Base-by-base conservation (phyloP, 202 grass and related monocot species). In the Elaeis oleifera region DNA sequence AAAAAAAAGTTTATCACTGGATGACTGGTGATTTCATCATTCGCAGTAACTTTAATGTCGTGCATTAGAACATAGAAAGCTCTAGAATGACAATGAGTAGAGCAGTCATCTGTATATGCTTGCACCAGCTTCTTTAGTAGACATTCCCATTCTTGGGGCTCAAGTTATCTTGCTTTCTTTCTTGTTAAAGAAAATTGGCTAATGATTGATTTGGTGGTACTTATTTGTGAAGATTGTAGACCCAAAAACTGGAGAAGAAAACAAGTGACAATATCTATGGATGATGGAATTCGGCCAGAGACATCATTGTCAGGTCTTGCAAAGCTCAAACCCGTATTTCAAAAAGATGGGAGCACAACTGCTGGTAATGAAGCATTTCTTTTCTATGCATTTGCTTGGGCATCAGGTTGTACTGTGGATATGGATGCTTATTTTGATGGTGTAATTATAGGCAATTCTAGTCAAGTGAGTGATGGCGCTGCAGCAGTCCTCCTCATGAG, bases 401-500 rank as follows among this genome's bases (percentile, higher is more conserved):
- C 59, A 21, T 68, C 16, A 13, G 2, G 6, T 21, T 6, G 14
- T 71, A 25, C 44, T 59, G 15, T 60, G 49, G 13, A 22, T 18
- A 8, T 31, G 19, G 27, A 18, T 13, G 20, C 20, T 28, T 51
- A 31, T 17, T 57, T 44, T 58, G 26, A 25, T 61, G 5, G 60
- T 70, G 20, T 67, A 56, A 44, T 32, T 77, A 54, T 60, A 99
- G 94, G 94, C 16, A 99, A 99, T 75, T 99, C 94, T 70, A 99
- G 88, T 69, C 94, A 99, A 84, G 88, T 99, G 60, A 99, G 94
- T 64, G 94, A 99, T 78, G 94, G 88, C 68, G 94, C 94, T 81
- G 94, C 84, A 86, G 94, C 94, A 67, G 94, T 97, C 75, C 94
- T 97, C 60, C 79, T 97, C 65, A 97, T 89, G 94, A 89, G 76